Evolutionary conservation across 805 yeast genomes (phyloP).

Genomic region (Suhomyces pyralidae): DNA sequence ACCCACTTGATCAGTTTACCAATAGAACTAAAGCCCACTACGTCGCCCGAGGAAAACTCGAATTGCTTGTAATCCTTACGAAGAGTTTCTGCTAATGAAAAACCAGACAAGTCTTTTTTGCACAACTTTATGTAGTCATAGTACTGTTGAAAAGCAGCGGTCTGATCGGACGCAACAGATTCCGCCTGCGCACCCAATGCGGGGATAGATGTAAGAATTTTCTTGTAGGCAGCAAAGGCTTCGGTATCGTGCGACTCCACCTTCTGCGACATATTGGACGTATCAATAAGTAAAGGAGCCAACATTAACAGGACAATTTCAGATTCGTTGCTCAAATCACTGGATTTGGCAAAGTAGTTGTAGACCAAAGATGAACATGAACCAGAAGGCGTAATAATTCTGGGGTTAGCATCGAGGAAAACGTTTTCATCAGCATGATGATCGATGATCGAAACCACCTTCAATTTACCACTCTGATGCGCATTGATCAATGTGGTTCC

Average conservation of each 20-base stretch:
- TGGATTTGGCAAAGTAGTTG: constrained; percentile 49
- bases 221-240: constrained; percentile 40
- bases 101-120: constrained; percentile 62
- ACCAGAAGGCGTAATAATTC: constrained; percentile 62
- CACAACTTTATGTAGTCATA: constrained; percentile 37
- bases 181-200: neutral
- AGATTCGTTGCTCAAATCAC: constrained; percentile 10
- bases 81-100: constrained; percentile 59
- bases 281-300: constrained; percentile 76
- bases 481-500: constrained; percentile 36
- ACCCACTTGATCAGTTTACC: constrained; percentile 64
- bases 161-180: neutral
- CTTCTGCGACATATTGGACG: constrained; percentile 61
- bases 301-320: constrained; percentile 48
- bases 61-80: constrained; percentile 85
- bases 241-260: constrained; percentile 58
- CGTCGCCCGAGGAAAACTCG: constrained; percentile 25
- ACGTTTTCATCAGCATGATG: constrained; percentile 77
- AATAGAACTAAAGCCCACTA: constrained; percentile 75
- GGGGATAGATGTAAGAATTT: constrained; percentile 10
- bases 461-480: constrained; percentile 20
- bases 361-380: constrained; percentile 79
- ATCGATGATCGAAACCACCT: constrained; percentile 67
- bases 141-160: constrained; percentile 9
- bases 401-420: constrained; percentile 52